Percentiles rank a stretch among this genome's conserved stretches.
Conservation (phyloP, 2,329 filamentous ascomycete genomes). For the Phoma herbarum region DNA sequence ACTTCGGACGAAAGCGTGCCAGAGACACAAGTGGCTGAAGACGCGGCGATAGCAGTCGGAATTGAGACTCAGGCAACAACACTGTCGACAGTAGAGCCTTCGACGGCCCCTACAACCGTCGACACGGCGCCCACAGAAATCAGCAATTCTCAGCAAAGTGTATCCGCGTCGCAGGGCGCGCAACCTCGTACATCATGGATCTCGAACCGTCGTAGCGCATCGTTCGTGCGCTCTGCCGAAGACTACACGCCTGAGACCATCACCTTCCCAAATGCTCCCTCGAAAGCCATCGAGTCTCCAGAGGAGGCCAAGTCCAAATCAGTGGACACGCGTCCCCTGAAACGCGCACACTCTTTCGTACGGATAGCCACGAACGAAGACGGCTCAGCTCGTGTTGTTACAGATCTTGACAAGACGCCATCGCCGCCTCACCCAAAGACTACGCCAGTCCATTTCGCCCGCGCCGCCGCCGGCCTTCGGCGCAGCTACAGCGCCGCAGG, state of each 20-base stretch:
- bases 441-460: slow-evolving; percentile 53
- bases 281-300: slow-evolving; percentile 54
- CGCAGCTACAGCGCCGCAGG: slow-evolving; percentile 75
- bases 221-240: slow-evolving; percentile 49
- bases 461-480: slow-evolving; percentile 64
- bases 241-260: slow-evolving; percentile 46
- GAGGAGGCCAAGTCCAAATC: slow-evolving; percentile 46
- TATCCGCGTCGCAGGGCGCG: slow-evolving; percentile 44
- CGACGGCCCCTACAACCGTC: slow-evolving; percentile 34
- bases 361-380: slow-evolving; percentile 85
- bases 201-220: slow-evolving; percentile 57
- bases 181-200: slow-evolving; percentile 53
- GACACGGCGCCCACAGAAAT: slow-evolving; percentile 39
- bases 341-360: slow-evolving; percentile 63
- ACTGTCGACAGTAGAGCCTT: slow-evolving; percentile 31
- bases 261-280: slow-evolving; percentile 38
- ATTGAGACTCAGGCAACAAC: slow-evolving; percentile 31
- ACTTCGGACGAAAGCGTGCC: slow-evolving; percentile 32
- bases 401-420: slow-evolving; percentile 72
- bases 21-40: slow-evolving; percentile 22
- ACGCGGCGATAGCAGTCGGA: slow-evolving; percentile 19
- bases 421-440: slow-evolving; percentile 68
- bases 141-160: slow-evolving; percentile 44
- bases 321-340: slow-evolving; percentile 54
- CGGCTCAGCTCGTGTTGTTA: slow-evolving; percentile 87